Evolutionary conservation across 257 asterid genomes (phyloP).

Genomic region (Plantago ovata): DNA sequence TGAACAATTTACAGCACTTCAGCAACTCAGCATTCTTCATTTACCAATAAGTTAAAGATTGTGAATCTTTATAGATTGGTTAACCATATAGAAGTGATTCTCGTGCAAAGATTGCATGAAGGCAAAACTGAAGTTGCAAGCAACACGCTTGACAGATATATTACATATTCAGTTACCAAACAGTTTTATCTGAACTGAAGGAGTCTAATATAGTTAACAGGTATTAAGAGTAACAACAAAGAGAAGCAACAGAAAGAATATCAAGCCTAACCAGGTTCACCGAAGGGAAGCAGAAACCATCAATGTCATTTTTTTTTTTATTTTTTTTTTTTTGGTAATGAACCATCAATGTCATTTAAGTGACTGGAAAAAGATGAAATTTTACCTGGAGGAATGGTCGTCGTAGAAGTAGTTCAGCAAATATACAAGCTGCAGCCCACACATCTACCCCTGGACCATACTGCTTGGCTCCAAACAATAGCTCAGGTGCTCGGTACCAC

Average conservation of each 20-base stretch:
- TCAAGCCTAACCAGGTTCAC: no score
- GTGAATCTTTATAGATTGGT: no score
- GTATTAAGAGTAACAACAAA: conserved; percentile 13
- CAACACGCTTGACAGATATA: no score
- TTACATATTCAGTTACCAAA: neutral
- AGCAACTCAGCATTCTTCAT: no score
- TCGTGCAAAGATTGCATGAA: no score
- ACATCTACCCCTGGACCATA: conserved; percentile 98
- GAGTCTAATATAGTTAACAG: conserved; percentile 13
- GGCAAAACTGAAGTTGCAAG: no score
- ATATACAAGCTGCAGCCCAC: conserved; percentile 99
- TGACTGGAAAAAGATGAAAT: conserved; percentile 10
- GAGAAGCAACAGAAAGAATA: neutral
- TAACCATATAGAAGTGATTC: no score
- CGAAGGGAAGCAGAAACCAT: no score
- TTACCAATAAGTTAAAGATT: no score
- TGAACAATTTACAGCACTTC: no score
- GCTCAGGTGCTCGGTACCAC: conserved; percentile 99
- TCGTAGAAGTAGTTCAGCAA: conserved; percentile 90
- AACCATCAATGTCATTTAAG: neutral
- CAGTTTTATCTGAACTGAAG: neutral
- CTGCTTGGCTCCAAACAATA: conserved; percentile 95
- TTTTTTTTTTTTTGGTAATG: no score
- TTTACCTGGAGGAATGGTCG: conserved; percentile 91
- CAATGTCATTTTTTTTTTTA: neutral